These are phyloP conservation scores for Backusella australiensis DNA, from an alignment of 192 early-diverging fungal species.

Conservation along the genomic window DNA sequence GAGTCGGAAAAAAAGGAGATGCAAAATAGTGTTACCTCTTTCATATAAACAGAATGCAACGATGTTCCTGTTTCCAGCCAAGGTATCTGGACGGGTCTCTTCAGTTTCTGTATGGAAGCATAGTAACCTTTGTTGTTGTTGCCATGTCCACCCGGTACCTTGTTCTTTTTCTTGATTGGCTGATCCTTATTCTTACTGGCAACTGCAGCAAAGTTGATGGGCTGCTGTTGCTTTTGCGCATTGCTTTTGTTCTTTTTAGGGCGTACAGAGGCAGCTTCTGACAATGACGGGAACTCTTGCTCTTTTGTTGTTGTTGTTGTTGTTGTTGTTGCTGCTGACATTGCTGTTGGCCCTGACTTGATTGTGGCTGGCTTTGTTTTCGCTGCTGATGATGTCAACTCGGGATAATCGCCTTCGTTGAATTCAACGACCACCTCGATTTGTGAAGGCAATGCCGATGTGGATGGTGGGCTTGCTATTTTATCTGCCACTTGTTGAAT, in stretches of 20 bases:
- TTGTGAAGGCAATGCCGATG: neutral
- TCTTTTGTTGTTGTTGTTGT: neutral
- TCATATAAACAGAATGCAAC: slow-evolving; percentile 35
- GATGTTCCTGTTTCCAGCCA: slow-evolving; percentile 49
- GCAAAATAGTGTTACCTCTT: slow-evolving; percentile 1
- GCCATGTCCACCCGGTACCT: neutral
- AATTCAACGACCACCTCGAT: neutral
- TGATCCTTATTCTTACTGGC: slow-evolving; percentile 36
- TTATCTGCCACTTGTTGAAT: slow-evolving; percentile 25
- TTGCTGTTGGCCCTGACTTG: neutral
- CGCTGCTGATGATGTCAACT: neutral
- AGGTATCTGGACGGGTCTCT: slow-evolving; percentile 36
- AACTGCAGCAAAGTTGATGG: slow-evolving; percentile 33
- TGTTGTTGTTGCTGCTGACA: neutral
- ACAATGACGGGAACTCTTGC: slow-evolving; percentile 18
- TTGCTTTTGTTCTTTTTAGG: neutral
- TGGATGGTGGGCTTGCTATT: neutral
- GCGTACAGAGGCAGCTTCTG: neutral
- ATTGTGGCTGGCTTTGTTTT: slow-evolving; percentile 1
- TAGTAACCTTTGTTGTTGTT: neutral
- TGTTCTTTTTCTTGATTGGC: slow-evolving; percentile 11
- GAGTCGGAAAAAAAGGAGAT: too few species aligned
- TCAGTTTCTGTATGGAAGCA: neutral
- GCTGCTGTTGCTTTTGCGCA: slow-evolving; percentile 13
- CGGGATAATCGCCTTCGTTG: slow-evolving; percentile 9